Base-by-base conservation (phyloP, 2,329 filamentous ascomycete species). In the Trichoderma cornu-damae region DNA sequence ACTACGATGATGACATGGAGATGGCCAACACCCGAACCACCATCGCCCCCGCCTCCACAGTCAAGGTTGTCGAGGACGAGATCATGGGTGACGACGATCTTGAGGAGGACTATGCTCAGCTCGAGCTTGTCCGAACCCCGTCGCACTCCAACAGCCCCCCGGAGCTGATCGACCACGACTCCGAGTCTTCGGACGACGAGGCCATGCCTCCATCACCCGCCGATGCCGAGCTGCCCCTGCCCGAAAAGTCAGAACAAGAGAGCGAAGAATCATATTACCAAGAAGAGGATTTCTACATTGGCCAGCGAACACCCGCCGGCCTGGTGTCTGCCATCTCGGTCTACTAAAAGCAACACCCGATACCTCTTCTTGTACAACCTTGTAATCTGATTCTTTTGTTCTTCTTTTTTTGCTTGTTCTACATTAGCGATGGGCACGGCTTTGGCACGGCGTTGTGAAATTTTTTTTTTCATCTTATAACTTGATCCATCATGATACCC, bases 201-300 rank as follows among this genome's bases (percentile, higher is more conserved):
- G 85, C 89, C 64, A 83, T 89, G 83, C 88, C 88, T 6, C 86
- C 86, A 18, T 89, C 86, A 60, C 87, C 87, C 35, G 81, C 83
- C 42, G 75, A 77, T 20, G 70, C 79, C 26, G 70, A 79, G 34
- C 73, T 90, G 53, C 73, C 78, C 38, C 88, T 90, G 67, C 75
- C 79, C 44, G 74, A 73, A 67, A 68, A 71, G 65, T 67, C 70
- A 58, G 72, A 73, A 66, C 66, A 74, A 61, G 70, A 75, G 57
- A 69, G 73, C 71, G 72, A 63, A 68, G 68, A 70, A 67, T 67
- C 72, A 63, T 76, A 79, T 67, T 81, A 79, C 70, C 73, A 75
- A 58, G 77, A 80, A 59, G 77, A 77, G 59, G 53, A 57, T 26
- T 81, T 76, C 71, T 84, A 81, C 70, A 69, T 82, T 62, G 77